phyloP scores from a whole-genome alignment of 1,284 basidiomycete species.

The Tilletia horrida region DNA sequence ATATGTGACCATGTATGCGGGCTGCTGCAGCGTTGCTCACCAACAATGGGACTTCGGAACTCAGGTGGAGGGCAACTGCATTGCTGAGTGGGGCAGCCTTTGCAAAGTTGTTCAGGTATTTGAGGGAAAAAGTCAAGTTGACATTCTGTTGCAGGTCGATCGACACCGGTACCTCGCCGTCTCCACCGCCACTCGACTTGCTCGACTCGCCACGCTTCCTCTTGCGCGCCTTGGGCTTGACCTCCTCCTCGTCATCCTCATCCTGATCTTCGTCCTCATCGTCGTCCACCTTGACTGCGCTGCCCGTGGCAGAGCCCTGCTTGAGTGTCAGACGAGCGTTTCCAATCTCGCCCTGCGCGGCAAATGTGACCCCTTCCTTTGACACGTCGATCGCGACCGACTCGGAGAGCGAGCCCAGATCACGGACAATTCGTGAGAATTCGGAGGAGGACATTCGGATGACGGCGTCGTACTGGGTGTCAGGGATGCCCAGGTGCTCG shows the following conservation, averaged over 20 bases:
- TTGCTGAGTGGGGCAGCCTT: constrained; percentile 78
- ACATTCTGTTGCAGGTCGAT: constrained; percentile 66
- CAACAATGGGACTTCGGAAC: constrained; percentile 44
- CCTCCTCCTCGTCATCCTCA: constrained; percentile 48
- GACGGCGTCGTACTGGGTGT: constrained; percentile 93
- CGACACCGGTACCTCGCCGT: constrained; percentile 55
- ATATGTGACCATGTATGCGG: too few species aligned
- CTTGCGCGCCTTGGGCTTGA: constrained; percentile 46
- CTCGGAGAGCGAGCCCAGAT: constrained; percentile 88
- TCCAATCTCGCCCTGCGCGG: constrained; percentile 88
- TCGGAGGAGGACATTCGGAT: constrained; percentile 83
- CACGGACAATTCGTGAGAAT: constrained; percentile 87
- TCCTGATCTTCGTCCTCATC: constrained; percentile 51
- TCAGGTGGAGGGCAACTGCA: constrained; percentile 61
- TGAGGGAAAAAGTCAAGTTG: constrained; percentile 88
- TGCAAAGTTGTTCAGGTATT: constrained; percentile 95
- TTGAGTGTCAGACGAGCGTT: constrained; percentile 84
- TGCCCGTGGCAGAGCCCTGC: constrained; percentile 61
- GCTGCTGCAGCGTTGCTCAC: constrained; percentile 27
- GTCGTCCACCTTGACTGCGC: constrained; percentile 29
- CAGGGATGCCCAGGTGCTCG: constrained; percentile 93
- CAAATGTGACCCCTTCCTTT: constrained; percentile 95
- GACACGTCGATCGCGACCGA: constrained; percentile 90
- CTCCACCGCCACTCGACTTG: constrained; percentile 29
- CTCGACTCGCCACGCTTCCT: constrained; percentile 16